Evolutionary conservation across 768 basidiomycete genomes (phyloP), one percentile per base, ranked within the genome.

Genomic region (Tricholoma terreum): DNA sequence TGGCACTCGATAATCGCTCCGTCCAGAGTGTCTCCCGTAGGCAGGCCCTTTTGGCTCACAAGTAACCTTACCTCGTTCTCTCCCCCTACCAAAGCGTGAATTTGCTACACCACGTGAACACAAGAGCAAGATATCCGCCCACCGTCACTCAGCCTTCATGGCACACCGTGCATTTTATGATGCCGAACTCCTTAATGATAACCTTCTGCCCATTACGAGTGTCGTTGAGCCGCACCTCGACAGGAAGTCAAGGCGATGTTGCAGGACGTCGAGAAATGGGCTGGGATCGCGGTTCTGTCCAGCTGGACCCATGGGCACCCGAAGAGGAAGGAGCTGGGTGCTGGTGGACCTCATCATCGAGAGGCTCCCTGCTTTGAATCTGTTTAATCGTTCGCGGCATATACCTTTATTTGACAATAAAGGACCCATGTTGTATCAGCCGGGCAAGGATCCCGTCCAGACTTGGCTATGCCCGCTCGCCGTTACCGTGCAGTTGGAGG

Each of bases 61-160:
- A 2, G 76, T 90, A 22, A 86, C 81, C 0, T 74, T 91, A 1
- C 88, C 90, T 1, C 80, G 81, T 50, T 69, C 75, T 4, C 71
- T 89, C 3, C 81, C 78, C 1, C 68, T 75, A 6, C 69, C 79
- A 6, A 75, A 83, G 22, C 84, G 88, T 14, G 70, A 74, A 33
- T 85, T 84, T 66, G 65, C 71, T 7, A 82, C 81, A 0, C 74
- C 77, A 2, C 66, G 73, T 15, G 70, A 75, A 30, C 84, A 88
- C 65, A 65, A 59, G 2, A 79, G 77, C 14, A 87, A 86, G 62
- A 77, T 78, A 10, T 84, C 82, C 1, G 90, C 92, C 1, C 79
- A 84, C 61, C 82, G 84, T 46, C 84, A 86, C 53, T 85, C 79
- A 0, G 91, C 91, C 1, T 92, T 87, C 71, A 74, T 81, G 34